Evolutionary conservation across 768 basidiomycete species (phyloP).

Genomic region (Auricularia auricula-judae): DNA sequence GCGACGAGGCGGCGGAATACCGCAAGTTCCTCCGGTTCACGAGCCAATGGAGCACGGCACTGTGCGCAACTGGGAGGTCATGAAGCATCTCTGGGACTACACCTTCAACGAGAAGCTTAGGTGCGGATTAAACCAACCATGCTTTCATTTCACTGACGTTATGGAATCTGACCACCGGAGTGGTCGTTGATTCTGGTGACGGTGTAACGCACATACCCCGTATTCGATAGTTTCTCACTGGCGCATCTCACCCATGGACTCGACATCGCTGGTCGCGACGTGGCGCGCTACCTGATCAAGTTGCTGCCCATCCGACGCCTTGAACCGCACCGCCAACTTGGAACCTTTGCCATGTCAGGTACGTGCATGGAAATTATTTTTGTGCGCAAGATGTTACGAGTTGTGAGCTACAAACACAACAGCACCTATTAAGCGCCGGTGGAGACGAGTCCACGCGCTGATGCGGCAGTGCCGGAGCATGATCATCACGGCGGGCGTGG

Average conservation of each 20-base stretch:
- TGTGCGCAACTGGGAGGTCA: conserved; percentile 98
- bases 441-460: no score
- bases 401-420: neutral
- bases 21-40: conserved; percentile 94
- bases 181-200: conserved; percentile 98
- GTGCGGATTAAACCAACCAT: conserved; percentile 33
- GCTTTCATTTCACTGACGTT: neutral
- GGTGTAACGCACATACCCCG: conserved; percentile 97
- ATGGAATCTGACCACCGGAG: conserved; percentile 85
- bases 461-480: no score
- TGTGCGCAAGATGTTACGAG: neutral
- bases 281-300: conserved; percentile 98
- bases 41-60: conserved; percentile 99
- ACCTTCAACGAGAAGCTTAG: conserved; percentile 96
- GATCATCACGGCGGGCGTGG: no score
- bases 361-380: conserved; percentile 9
- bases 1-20: conserved; percentile 90
- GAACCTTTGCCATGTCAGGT: conserved; percentile 98
- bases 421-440: no score
- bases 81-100: conserved; percentile 97
- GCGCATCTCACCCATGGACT: conserved; percentile 90
- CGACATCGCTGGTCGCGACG: conserved; percentile 96
- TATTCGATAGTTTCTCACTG: conserved; percentile 92
- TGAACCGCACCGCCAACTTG: conserved; percentile 98
- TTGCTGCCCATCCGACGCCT: conserved; percentile 98